Evolutionary conservation across 176 grass and related monocot species (phyloP), one percentile per base, ranked within the genome.

Genomic region (Stipa capillata): DNA sequence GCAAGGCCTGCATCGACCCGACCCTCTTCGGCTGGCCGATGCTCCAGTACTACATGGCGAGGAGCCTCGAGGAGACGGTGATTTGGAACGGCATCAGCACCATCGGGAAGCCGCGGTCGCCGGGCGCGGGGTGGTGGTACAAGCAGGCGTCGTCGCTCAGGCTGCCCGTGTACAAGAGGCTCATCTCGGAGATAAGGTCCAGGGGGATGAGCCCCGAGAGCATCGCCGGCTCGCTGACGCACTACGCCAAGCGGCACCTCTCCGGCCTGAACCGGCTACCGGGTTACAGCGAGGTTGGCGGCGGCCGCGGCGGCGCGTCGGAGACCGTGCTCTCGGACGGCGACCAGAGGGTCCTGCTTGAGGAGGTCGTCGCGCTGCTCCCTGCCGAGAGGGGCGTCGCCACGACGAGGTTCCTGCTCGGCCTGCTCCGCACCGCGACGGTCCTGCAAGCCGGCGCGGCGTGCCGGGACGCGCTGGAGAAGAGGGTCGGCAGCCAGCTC

Each of bases 101-200:
- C 21, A 17, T 5, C 31, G 84, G 72, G 35, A 86, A 65, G 67
- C 74, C 73, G 2, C 69, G 79, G 69, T 87, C 91, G 2, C 78
- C 84, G 18, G 82, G 84, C 17, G 44, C 74, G 1, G 88, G 85
- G 81, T 97, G 94, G 94, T 97, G 91, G 94, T 91, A 93, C 74
- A 84, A 68, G 71, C 83, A 93, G 85, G 88, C 84, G 78, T 87
- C 86, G 8, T 78, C 55, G 59, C 79, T 97, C 2, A 36, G 68
- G 62, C 78, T 97, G 65, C 89, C 91, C 0, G 63, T 91, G 66
- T 97, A 93, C 55, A 97, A 89, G 81, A 50, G 90, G 74, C 74
- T 97, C 27, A 91, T 97, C 69, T 41, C 62, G 15, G 86, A 84
- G 65, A 44, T 91, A 78, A 81, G 78, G 77, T 83, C 83, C 45